Evolutionary conservation across 2,329 filamentous ascomycete species (phyloP).

Genomic region (Trichoderma semiorbis): DNA sequence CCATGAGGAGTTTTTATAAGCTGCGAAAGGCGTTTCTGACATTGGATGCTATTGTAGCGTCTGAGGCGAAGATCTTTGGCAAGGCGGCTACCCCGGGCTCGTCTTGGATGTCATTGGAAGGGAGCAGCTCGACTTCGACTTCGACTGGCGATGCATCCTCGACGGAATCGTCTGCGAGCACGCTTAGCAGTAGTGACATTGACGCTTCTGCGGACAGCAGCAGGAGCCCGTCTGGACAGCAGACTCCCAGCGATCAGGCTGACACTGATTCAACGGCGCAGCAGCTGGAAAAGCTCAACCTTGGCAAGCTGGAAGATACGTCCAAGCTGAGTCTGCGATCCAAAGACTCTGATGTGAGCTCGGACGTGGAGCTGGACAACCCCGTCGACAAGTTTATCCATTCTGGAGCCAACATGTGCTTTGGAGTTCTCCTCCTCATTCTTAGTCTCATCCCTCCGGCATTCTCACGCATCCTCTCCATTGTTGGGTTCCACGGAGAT

Average conservation of each 20-base stretch:
- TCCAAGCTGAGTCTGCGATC: constrained; percentile 26
- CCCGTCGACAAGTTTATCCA: constrained; percentile 85
- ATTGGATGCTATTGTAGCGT: constrained; percentile 72
- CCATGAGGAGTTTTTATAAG: constrained; percentile 88
- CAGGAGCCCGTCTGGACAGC: constrained; percentile 42
- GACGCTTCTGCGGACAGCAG: constrained; percentile 52
- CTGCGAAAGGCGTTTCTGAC: constrained; percentile 83
- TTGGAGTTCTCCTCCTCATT: constrained; percentile 78
- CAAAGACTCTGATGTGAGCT: constrained; percentile 50
- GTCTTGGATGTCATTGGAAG: not conserved
- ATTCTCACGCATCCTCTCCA: constrained; percentile 79
- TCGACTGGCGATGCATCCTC: constrained; percentile 23
- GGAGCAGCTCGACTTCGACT: not conserved
- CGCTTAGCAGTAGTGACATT: constrained; percentile 19
- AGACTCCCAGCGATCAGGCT: constrained; percentile 37
- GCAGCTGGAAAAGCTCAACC: constrained; percentile 22
- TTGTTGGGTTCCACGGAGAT: constrained; percentile 90
- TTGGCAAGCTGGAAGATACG: constrained; percentile 9
- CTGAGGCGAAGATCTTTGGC: constrained; percentile 56
- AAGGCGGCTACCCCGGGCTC: not conserved
- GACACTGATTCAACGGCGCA: constrained; percentile 22
- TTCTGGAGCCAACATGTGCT: constrained; percentile 84
- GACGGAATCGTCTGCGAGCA: constrained; percentile 27
- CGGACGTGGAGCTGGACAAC: constrained; percentile 61
- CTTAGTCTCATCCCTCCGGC: constrained; percentile 92